Conservation (phyloP, 1,139 yeast genomes). For the Lodderomyces theae region DNA sequence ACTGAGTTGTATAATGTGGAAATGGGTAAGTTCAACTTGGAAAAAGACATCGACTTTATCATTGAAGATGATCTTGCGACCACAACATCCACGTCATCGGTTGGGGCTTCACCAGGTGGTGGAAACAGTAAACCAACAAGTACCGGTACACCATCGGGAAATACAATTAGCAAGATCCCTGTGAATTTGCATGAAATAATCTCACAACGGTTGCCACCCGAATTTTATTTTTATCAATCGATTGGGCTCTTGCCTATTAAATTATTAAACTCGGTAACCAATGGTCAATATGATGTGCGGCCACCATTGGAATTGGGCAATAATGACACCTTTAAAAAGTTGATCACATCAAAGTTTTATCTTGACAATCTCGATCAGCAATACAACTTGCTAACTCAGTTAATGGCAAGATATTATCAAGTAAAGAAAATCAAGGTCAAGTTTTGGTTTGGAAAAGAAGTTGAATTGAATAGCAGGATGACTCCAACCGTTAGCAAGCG, state of each 20-base stretch:
- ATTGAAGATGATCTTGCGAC: slow-evolving; percentile 10
- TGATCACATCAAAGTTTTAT: slow-evolving; percentile 48
- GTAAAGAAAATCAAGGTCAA: slow-evolving; percentile 60
- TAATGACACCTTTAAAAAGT: slow-evolving; percentile 54
- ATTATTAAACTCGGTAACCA: slow-evolving; percentile 64
- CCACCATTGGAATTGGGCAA: slow-evolving; percentile 68
- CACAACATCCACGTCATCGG: neutral
- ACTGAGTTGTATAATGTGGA: slow-evolving; percentile 55
- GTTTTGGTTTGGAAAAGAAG: slow-evolving; percentile 58
- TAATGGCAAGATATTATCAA: slow-evolving; percentile 83
- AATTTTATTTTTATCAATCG: slow-evolving; percentile 76
- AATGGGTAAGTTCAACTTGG: slow-evolving; percentile 36
- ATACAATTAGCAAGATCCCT: slow-evolving; percentile 48
- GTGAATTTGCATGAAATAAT: slow-evolving; percentile 78
- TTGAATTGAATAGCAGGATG: slow-evolving; percentile 51
- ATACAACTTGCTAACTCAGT: slow-evolving; percentile 66
- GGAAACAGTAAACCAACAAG: slow-evolving; percentile 5
- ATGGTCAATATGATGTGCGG: slow-evolving; percentile 61
- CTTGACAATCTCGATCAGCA: slow-evolving; percentile 56
- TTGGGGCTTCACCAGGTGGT: neutral
- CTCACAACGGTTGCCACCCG: slow-evolving; percentile 86
- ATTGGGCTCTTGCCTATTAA: slow-evolving; percentile 71
- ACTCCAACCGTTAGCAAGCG: slow-evolving; percentile 37
- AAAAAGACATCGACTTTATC: slow-evolving; percentile 20
- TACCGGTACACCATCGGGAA: slow-evolving; percentile 7